phyloP scores from a whole-genome alignment of 2,329 filamentous ascomycete genomes.

The Ophiocordyceps camponoti-leonardi region DNA sequence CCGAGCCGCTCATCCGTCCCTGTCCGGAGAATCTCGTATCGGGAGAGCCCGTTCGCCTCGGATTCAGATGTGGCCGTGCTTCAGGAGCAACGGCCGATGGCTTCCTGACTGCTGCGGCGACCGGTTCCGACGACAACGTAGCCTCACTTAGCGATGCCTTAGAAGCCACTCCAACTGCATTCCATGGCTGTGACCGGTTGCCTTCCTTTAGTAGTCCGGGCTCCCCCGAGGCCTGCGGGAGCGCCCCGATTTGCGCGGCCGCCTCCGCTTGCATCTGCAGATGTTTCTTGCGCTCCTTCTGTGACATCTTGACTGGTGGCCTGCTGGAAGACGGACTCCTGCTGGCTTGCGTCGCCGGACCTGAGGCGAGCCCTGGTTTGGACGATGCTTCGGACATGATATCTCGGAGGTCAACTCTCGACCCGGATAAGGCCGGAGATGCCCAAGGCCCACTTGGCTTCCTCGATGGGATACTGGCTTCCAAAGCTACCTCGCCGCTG shows the following conservation, averaged over 20 bases:
- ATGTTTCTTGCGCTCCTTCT: conserved; percentile 80
- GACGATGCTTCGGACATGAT: conserved; percentile 50
- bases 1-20: conserved; percentile 19
- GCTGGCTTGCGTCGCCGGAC: conserved; percentile 31
- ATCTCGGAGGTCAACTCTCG: conserved; percentile 57
- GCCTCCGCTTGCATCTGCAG: conserved; percentile 46
- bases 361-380: conserved; percentile 35
- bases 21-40: conserved; percentile 48
- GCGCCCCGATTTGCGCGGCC: conserved; percentile 14
- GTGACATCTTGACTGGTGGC: conserved; percentile 51
- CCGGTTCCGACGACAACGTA: conserved; percentile 13
- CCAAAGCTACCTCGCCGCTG: background rate
- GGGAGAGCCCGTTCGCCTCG: conserved; percentile 37
- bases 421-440: conserved; percentile 30
- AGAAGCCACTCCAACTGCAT: conserved; percentile 30
- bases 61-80: conserved; percentile 18
- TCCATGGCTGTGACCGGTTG: conserved; percentile 46
- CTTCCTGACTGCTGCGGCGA: conserved; percentile 10
- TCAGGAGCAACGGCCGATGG: conserved; percentile 28
- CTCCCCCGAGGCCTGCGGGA: conserved; percentile 24
- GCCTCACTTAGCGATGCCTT: conserved; percentile 34
- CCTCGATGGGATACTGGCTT: conserved; percentile 1
- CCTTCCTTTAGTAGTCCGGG: conserved; percentile 15
- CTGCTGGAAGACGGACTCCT: conserved; percentile 20
- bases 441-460: conserved; percentile 29